These are phyloP conservation scores for Fusarium sp. DNA, from an alignment of 2,329 filamentous ascomycete species.

Conservation along the genomic window DNA sequence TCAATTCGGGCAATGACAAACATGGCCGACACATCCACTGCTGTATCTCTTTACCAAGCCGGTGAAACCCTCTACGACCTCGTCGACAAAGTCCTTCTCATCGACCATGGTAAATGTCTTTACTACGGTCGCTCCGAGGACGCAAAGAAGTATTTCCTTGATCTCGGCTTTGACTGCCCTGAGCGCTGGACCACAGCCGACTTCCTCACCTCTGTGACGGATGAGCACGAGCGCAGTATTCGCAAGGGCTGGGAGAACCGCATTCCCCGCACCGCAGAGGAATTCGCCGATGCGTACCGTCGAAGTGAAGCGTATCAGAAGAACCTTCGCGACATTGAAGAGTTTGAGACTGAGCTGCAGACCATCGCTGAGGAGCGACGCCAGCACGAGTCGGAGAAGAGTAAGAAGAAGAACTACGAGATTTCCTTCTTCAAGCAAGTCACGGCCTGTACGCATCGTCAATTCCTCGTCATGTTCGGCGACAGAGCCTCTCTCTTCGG, in stretches of 20 bases:
- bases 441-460: slow-evolving; percentile 76
- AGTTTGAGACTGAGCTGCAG: slow-evolving; percentile 73
- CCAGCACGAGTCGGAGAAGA: slow-evolving; percentile 77
- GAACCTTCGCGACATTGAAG: slow-evolving; percentile 73
- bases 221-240: slow-evolving; percentile 79
- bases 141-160: slow-evolving; percentile 78
- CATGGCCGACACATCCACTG: slow-evolving; percentile 79
- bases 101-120: slow-evolving; percentile 79
- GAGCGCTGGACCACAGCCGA: slow-evolving; percentile 80
- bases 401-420: slow-evolving; percentile 80
- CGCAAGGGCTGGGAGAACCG: slow-evolving; percentile 74
- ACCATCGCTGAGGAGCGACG: slow-evolving; percentile 60
- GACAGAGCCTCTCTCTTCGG: slow-evolving; percentile 83
- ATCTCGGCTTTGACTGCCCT: slow-evolving; percentile 81
- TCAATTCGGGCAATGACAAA: slow-evolving; percentile 75
- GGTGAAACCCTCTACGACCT: slow-evolving; percentile 75
- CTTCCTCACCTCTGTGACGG: slow-evolving; percentile 84
- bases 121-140: slow-evolving; percentile 76
- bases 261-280: slow-evolving; percentile 78
- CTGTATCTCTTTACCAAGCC: slow-evolving; percentile 80
- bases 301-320: slow-evolving; percentile 73
- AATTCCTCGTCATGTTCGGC: slow-evolving; percentile 84
- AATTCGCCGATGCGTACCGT: slow-evolving; percentile 76
- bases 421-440: slow-evolving; percentile 83
- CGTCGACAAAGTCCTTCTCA: slow-evolving; percentile 84